Evolutionary conservation across 495 filamentous ascomycete species (phyloP).

Genomic region (Neurospora sp.): DNA sequence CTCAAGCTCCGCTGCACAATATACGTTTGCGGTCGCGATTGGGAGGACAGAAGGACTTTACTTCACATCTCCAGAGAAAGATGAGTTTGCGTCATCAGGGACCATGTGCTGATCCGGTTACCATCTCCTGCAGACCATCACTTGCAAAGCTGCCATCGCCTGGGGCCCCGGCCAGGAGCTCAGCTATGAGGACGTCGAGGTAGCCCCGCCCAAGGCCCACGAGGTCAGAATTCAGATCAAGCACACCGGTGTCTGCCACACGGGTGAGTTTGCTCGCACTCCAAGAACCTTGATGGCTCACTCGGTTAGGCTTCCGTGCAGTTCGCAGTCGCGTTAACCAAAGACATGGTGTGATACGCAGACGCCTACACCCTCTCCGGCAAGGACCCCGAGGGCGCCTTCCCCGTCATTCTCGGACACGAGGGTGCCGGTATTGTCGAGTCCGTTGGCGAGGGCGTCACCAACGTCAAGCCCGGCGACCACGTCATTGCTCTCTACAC

Average conservation of each 20-base stretch:
- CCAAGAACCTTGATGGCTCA: conserved; percentile 3
- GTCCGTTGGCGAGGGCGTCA: conserved; percentile 92
- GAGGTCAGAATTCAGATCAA: conserved; percentile 94
- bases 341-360: conserved; percentile 16
- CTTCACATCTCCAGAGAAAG: not conserved
- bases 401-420: conserved; percentile 92
- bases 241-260: conserved; percentile 98
- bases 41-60: not conserved
- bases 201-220: conserved; percentile 80
- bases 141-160: conserved; percentile 80
- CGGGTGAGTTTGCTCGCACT: conserved; percentile 46
- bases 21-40: not conserved
- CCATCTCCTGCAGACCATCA: conserved; percentile 32
- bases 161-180: conserved; percentile 92
- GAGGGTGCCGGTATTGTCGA: conserved; percentile 97
- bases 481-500: conserved; percentile 96
- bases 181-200: conserved; percentile 83
- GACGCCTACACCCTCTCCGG: conserved; percentile 98
- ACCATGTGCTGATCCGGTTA: not conserved
- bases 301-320: not conserved
- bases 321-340: not conserved
- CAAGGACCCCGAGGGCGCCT: conserved; percentile 96
- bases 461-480: conserved; percentile 82
- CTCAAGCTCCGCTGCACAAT: not conserved
- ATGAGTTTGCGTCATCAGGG: not conserved